phyloP scores from a whole-genome alignment of 768 basidiomycete genomes.

The Mycena leptocephala region DNA sequence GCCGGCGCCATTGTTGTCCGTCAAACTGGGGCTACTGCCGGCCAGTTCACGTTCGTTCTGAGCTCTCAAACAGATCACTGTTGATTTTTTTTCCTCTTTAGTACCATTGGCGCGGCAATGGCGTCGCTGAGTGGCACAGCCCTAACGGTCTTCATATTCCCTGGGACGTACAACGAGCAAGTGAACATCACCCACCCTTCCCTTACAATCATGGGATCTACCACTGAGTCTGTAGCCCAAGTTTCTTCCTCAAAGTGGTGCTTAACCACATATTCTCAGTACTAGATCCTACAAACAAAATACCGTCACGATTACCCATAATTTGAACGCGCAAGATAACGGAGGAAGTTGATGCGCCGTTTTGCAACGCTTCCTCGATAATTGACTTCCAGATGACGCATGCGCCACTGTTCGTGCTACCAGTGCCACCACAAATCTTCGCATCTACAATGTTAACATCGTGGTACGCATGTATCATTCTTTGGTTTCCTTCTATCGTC shows the following conservation, averaged over 20 bases:
- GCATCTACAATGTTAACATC: slow-evolving; percentile 44
- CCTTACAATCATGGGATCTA: slow-evolving; percentile 44
- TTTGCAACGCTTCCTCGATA: background rate
- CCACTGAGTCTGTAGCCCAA: slow-evolving; percentile 36
- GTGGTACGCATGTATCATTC: background rate
- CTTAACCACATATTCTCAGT: slow-evolving; percentile 8
- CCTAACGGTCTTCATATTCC: slow-evolving; percentile 41
- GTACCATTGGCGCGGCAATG: slow-evolving; percentile 44
- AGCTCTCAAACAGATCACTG: no score
- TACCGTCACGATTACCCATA: slow-evolving; percentile 44
- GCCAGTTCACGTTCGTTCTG: slow-evolving; percentile 38
- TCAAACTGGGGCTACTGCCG: slow-evolving; percentile 39
- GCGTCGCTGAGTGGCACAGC: slow-evolving; percentile 40
- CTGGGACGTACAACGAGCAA: slow-evolving; percentile 48
- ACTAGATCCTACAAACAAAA: slow-evolving; percentile 43
- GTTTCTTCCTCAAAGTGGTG: background rate
- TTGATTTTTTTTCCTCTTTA: slow-evolving; percentile 1
- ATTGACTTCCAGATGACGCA: slow-evolving; percentile 35
- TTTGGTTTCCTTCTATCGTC: background rate
- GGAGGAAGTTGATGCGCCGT: slow-evolving; percentile 34
- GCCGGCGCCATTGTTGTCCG: slow-evolving; percentile 47
- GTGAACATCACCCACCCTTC: slow-evolving; percentile 40
- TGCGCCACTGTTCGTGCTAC: slow-evolving; percentile 47
- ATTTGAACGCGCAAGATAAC: slow-evolving; percentile 46
- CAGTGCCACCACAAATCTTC: slow-evolving; percentile 33